A percentile compares a stretch with the other conserved stretches of the same genome.
These are phyloP conservation scores for Usnea hakonensis DNA, from an alignment of 495 filamentous ascomycete genomes.

Conservation along the genomic window DNA sequence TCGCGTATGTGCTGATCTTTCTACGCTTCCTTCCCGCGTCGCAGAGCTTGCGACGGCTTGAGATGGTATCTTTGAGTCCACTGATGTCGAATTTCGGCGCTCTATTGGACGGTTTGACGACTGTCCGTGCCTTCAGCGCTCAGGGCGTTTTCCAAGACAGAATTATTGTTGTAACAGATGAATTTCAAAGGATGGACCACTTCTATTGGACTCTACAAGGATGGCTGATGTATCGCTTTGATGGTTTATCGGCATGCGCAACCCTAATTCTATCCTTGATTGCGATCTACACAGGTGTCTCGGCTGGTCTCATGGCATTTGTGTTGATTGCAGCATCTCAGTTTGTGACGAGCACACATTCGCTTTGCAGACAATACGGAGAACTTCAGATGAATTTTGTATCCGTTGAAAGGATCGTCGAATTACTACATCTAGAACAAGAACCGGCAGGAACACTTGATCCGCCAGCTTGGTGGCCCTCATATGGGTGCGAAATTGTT, in stretches of 20 bases:
- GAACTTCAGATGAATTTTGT: conserved; percentile 85
- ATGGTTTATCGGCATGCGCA: conserved; percentile 58
- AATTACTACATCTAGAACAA: conserved; percentile 65
- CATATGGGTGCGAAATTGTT: conserved; percentile 56
- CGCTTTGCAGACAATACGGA: conserved; percentile 66
- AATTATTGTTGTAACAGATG: conserved; percentile 67
- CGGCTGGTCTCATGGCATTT: conserved; percentile 69
- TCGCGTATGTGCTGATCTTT: conserved; percentile 60
- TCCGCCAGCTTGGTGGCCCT: conserved; percentile 71
- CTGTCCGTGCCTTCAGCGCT: conserved; percentile 66
- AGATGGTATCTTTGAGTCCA: conserved; percentile 77
- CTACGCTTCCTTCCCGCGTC: conserved; percentile 70
- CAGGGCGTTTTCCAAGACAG: conserved; percentile 66
- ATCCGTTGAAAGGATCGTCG: conserved; percentile 74
- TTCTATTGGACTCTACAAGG: conserved; percentile 79
- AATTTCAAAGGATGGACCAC: conserved; percentile 86
- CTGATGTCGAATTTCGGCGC: conserved; percentile 81
- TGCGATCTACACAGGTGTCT: conserved; percentile 59
- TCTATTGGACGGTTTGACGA: conserved; percentile 68
- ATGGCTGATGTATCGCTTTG: conserved; percentile 75
- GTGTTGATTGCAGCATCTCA: conserved; percentile 55
- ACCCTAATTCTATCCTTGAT: conserved; percentile 63
- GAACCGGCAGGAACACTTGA: conserved; percentile 56
- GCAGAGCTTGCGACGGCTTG: conserved; percentile 69
- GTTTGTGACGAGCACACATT: conserved; percentile 62